Percentiles rank a stretch among this genome's conserved stretches.
Evolutionary conservation across 108 stramenopile genomes (phyloP).

Genomic region (Aurantiochytrium sp.): DNA sequence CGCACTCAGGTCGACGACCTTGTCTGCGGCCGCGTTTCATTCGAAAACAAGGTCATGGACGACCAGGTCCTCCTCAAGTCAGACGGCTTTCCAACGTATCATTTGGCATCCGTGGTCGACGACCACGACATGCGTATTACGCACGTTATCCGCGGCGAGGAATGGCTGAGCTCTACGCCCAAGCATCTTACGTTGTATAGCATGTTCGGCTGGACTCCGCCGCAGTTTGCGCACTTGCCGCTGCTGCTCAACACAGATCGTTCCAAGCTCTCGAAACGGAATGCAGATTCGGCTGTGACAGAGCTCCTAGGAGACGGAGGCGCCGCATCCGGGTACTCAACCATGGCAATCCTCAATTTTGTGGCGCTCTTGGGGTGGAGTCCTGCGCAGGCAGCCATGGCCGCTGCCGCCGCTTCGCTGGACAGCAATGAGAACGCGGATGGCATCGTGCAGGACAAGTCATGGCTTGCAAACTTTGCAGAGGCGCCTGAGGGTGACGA

Average conservation of each 20-base stretch:
- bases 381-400: not conserved
- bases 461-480: not conserved
- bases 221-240: slow-evolving; percentile 7
- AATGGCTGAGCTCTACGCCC: slow-evolving; percentile 21
- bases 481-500: not conserved
- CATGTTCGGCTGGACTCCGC: not conserved
- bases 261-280: slow-evolving; percentile 22
- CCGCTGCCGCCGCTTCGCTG: not conserved
- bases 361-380: slow-evolving; percentile 24
- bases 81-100: slow-evolving; percentile 26
- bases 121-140: not conserved
- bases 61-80: slow-evolving; percentile 23
- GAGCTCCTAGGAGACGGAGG: not conserved
- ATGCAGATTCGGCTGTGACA: not conserved
- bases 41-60: slow-evolving; percentile 15
- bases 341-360: slow-evolving; percentile 17
- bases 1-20: not conserved
- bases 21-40: not conserved
- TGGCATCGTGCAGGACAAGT: too few relatives aligned
- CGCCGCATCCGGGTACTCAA: not conserved
- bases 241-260: slow-evolving; percentile 4
- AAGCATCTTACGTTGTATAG: slow-evolving; percentile 5
- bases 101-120: slow-evolving; percentile 23
- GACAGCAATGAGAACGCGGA: not conserved
- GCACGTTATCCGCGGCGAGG: slow-evolving; percentile 27